Base-by-base conservation (phyloP, 1,139 yeast genomes). In the Sugiyamaella xylanicola region DNA sequence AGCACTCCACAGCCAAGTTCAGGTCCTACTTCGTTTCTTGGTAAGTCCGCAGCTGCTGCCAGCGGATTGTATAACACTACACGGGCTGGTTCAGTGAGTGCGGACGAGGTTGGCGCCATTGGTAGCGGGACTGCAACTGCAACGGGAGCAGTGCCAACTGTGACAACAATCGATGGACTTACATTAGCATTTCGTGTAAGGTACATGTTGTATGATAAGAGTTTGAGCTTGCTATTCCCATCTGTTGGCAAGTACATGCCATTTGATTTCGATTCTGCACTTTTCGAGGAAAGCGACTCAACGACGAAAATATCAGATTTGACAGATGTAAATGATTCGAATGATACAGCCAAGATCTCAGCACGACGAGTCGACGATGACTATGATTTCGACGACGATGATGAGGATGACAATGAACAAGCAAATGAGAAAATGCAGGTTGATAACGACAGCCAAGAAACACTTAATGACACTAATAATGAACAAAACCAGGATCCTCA, bases 161-260 rank as follows among this genome's bases (percentile, higher is more conserved):
- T 56, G 59, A 56, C 59, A 3, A 56, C 60, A 3, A 59, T 73
- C 15, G 77, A 75, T 56, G 63, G 70, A 5, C 63, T 71, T 19
- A 61, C 66, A 27, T 60, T 75, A 43, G 74, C 77, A 37, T 68
- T 74, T 51, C 66, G 75, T 27, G 73, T 75, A 8, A 59, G 78
- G 22, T 74, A 72, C 55, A 75, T 75, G 78, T 66, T 75, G 9
- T 74, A 68, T 59, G 78, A 74, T 52, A 65, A 64, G 56, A 62
- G 72, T 3, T 63, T 73, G 8, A 68, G 68, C 8, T 57, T 68
- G 44, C 40, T 72, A 19, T 72, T 63, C 50, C 71, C 73, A 11
- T 48, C 61, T 5, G 50, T 55, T 0, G 63, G 61, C n/a, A 60
- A 62, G 11, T 58, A 55, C 17, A 60, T 58, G 41, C 43, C 60